Evolutionary conservation across 441 rosid species (phyloP), one percentile per base, ranked within the genome.

Genomic region (Codiaeum variegatum): DNA sequence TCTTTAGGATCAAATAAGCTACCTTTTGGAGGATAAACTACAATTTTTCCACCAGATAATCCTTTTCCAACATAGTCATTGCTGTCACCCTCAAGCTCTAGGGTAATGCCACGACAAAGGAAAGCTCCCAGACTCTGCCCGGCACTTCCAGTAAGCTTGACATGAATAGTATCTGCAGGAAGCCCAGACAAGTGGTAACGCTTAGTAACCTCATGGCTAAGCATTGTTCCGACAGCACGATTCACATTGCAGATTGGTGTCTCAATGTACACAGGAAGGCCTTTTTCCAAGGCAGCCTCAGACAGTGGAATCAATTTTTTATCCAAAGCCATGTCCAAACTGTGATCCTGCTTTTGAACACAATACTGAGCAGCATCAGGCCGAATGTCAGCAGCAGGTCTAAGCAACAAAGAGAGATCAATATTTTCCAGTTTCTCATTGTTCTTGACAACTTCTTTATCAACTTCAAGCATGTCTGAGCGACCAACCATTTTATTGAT

Each of bases 61-160:
- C 99, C 99, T 86, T 96, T 96, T 19, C 98, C 99, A 29, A 96
- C 98, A 74, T 96, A 96, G 82, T 96, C 99, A 69, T 96, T 96
- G 83, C 95, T 84, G 76, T 96, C 99, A 69, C 99, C 99, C 83
- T 94, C 98, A 28, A 96, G 96, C 81, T 94, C 99, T 72, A 96
- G 74, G 65, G 85, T 87, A 61, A 96, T 87, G 52, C 99, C 99
- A n/a, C 96, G 90, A 79, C 97, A 94, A 60, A 96, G 83, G 79
- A 96, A 96, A 84, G 97, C 98, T 71, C 98, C 99, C 65, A 96
- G 80, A 73, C 98, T 92, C 91, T 96, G 99, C 23, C 99, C 99
- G 11, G 98, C 98, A 79, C 99, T 96, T 80, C 99, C 98, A 6
- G 69, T 69, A 75, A 96, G 86, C 84, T 92, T 96, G 75, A 91